Base-by-base conservation (phyloP, 1,139 yeast species). In the Candida sp. region DNA sequence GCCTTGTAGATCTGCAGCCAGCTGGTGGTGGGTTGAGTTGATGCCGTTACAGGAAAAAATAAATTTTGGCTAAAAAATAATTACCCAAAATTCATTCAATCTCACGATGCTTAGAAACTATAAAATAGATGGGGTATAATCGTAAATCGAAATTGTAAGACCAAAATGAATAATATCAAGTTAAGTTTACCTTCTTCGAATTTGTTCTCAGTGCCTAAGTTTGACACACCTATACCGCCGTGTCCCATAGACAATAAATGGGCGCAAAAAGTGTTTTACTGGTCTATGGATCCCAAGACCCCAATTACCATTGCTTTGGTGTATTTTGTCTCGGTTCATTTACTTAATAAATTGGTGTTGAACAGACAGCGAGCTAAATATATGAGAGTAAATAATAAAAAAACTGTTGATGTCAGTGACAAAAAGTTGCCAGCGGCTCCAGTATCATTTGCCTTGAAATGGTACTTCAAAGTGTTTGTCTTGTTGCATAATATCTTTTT, bases 321-420 rank as follows among this genome's bases (percentile, higher is more conserved):
- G 21, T 84, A 84, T 62, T 84, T 85, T 48, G 63, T 76, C 6
- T 61, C 74, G 34, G 88, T 84, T 38, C 89, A 84, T 57, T 58
- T 67, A 38, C 61, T 75, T 47, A 85, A 84, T 62, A 75, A 70
- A 2, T 53, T 60, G 25, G 60, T 75, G 34, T 53, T 63, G 22
- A 58, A 58, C 19, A 62, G 77, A 47, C 80, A 75, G 57, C 57
- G 52, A 44, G 56, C 53, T 43, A 57, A 46, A 49, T 54, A 54
- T 15, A 33, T 25, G 29, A 6, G 29, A 6, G 6, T 25, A 9
- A 25, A 29, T 21, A 35, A 44, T 22, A 43, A 41, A 23, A 50
- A 62, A 35, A 58, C 68, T 11, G 19, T 8, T 12, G 33, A 30
- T 8, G 11, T 30, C 19, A 30, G 19, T 30, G 19, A 5, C 6